Conservation (phyloP, 2,329 filamentous ascomycete genomes). For the Neopestalotiopsis sp. region DNA sequence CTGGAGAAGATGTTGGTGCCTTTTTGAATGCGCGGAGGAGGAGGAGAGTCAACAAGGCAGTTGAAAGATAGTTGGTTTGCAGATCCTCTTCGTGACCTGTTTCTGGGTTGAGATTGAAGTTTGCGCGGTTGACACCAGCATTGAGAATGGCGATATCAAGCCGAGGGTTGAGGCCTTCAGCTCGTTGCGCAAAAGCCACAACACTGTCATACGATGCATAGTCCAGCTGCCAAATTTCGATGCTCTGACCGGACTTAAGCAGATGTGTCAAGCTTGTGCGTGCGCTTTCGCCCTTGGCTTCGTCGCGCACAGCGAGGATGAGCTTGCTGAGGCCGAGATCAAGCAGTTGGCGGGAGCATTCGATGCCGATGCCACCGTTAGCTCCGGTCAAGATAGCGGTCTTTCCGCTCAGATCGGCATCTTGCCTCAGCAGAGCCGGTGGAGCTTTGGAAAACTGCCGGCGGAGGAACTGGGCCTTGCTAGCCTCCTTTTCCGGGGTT, state of each 20-base stretch:
- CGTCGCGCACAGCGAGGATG: slow-evolving; percentile 48
- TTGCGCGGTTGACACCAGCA: slow-evolving; percentile 30
- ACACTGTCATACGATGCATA: slow-evolving; percentile 44
- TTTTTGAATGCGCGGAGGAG: slow-evolving; percentile 44
- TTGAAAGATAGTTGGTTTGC: slow-evolving; percentile 57
- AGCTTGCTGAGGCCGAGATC: slow-evolving; percentile 40
- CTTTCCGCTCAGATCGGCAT: slow-evolving; percentile 35
- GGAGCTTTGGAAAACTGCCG: slow-evolving; percentile 3
- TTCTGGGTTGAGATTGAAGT: slow-evolving; percentile 10
- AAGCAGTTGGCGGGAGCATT: slow-evolving; percentile 45
- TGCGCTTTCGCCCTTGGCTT: slow-evolving; percentile 44
- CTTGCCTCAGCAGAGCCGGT: not conserved
- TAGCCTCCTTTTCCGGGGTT: slow-evolving; percentile 5
- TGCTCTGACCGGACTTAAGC: slow-evolving; percentile 12
- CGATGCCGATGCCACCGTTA: slow-evolving; percentile 51
- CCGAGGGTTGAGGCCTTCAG: slow-evolving; percentile 32
- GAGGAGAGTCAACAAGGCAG: slow-evolving; percentile 50
- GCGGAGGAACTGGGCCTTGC: slow-evolving; percentile 1
- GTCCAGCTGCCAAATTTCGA: slow-evolving; percentile 49
- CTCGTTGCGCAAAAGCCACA: slow-evolving; percentile 38
- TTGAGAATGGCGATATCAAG: slow-evolving; percentile 46
- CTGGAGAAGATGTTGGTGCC: slow-evolving; percentile 14
- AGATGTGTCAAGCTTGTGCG: slow-evolving; percentile 23
- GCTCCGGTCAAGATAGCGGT: slow-evolving; percentile 50
- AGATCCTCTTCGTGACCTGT: slow-evolving; percentile 46